phyloP scores from a whole-genome alignment of 108 stramenopile genomes.

The Fragilariopsis cylindrus region DNA sequence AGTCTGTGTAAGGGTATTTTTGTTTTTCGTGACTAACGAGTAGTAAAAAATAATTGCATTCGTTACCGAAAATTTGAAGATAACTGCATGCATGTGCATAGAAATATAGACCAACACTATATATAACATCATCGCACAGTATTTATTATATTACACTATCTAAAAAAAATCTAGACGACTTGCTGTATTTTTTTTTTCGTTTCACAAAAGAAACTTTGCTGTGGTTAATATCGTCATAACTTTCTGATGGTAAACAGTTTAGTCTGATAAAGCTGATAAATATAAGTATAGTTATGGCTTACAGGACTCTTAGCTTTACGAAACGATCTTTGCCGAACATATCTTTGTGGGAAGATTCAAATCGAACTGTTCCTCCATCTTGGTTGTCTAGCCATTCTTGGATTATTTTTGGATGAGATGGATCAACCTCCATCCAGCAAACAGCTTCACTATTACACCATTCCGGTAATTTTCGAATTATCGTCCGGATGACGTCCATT shows the following conservation, averaged over 20 bases:
- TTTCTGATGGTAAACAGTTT: no score
- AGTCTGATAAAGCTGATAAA: no score
- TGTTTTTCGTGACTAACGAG: neutral
- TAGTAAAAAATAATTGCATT: neutral
- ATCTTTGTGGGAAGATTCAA: slow-evolving; percentile 47
- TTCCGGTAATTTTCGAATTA: slow-evolving; percentile 58
- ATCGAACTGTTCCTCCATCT: slow-evolving; percentile 17
- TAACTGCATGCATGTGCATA: no score
- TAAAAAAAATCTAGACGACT: no score
- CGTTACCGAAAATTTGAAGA: no score
- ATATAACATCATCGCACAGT: no score
- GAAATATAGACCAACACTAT: no score
- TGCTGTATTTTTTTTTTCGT: no score
- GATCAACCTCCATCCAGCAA: slow-evolving; percentile 92
- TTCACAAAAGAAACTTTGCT: no score
- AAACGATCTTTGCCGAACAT: slow-evolving; percentile 80
- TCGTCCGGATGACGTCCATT: slow-evolving; percentile 82
- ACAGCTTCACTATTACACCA: slow-evolving; percentile 46
- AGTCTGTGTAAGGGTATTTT: neutral
- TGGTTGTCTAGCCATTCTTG: slow-evolving; percentile 32
- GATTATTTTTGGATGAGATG: slow-evolving; percentile 68
- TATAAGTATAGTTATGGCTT: no score
- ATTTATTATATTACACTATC: no score
- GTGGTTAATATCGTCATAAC: no score
- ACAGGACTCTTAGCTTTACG: slow-evolving; percentile 48